Conservation (phyloP, 139 green algal species). For the Tetratostichococcus sp. region DNA sequence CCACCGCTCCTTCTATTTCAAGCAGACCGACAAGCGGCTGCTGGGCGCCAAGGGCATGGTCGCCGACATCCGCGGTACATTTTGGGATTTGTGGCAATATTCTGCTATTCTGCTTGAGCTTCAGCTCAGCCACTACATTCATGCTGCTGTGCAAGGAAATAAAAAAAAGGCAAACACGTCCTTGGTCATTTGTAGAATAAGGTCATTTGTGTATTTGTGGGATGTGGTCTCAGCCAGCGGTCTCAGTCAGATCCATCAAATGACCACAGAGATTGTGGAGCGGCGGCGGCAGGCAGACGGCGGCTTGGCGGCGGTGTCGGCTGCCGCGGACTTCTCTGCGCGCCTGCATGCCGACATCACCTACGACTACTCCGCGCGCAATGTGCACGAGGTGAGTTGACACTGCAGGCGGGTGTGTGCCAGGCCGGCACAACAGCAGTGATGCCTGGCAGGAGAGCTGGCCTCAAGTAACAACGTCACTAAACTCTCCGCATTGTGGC, state of each 20-base stretch:
- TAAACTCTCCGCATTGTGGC: neutral
- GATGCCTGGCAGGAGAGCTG: too few relatives aligned
- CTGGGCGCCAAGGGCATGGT: conserved; percentile 86
- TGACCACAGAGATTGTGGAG: conserved; percentile 74
- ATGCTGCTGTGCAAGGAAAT: too few relatives aligned
- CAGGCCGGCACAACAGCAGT: neutral
- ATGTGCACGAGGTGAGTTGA: conserved; percentile 21
- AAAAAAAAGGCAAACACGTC: too few relatives aligned
- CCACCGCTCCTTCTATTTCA: conserved; percentile 99
- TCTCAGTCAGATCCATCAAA: too few relatives aligned
- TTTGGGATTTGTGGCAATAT: neutral
- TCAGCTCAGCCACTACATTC: too few relatives aligned
- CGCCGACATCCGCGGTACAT: conserved; percentile 64
- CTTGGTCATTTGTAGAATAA: too few relatives aligned
- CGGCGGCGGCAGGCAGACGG: conserved; percentile 46
- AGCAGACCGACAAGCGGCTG: conserved; percentile 92
- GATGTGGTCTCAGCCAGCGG: too few relatives aligned
- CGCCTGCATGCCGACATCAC: conserved; percentile 52
- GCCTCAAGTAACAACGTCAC: neutral
- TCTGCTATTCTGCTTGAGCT: neutral
- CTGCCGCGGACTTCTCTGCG: conserved; percentile 26
- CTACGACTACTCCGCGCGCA: conserved; percentile 62
- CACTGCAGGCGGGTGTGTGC: conserved; percentile 25
- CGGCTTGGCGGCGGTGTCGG: conserved; percentile 24
- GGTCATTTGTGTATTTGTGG: too few relatives aligned